A percentile compares a stretch with the other conserved stretches of the same genome.
Evolutionary conservation across 1,139 yeast genomes (phyloP).

Genomic region (Magnusiomyces ingens): DNA sequence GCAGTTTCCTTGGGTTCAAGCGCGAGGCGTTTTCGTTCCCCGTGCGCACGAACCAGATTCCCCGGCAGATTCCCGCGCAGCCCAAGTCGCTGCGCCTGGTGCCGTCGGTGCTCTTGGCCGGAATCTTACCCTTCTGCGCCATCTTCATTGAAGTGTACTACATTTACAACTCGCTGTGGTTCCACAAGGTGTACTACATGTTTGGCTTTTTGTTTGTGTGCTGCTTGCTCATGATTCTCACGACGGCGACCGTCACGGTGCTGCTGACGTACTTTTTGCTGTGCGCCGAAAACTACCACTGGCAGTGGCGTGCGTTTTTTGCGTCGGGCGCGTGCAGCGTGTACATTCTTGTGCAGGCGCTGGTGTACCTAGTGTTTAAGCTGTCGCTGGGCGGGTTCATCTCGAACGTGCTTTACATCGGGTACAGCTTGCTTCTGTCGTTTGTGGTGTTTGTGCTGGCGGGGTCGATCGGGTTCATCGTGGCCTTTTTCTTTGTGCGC

Average conservation of each 20-base stretch:
- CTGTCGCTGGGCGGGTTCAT: conserved; percentile 71
- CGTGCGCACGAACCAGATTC: conserved; percentile 82
- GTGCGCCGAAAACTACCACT: conserved; percentile 85
- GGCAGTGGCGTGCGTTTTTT: conserved; percentile 95
- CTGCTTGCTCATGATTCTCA: conserved; percentile 68
- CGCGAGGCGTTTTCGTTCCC: conserved; percentile 57
- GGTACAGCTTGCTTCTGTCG: conserved; percentile 76
- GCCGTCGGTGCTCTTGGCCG: conserved; percentile 69
- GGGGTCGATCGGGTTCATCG: conserved; percentile 80
- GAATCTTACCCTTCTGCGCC: conserved; percentile 92
- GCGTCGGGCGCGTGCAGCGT: conserved; percentile 86
- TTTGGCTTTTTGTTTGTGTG: conserved; percentile 94
- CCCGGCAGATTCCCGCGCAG: conserved; percentile 90
- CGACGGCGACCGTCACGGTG: conserved; percentile 75
- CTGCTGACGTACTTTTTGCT: conserved; percentile 77
- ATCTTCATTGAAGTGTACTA: conserved; percentile 93
- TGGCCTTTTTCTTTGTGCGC: conserved; percentile 68
- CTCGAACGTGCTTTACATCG: conserved; percentile 72
- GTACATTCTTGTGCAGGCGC: conserved; percentile 79
- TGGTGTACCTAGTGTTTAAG: conserved; percentile 41
- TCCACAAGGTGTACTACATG: conserved; percentile 90
- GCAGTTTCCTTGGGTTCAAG: conserved; percentile 72
- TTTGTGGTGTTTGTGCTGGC: conserved; percentile 70
- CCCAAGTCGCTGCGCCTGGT: conserved; percentile 72
- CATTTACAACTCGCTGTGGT: conserved; percentile 84